Conservation (phyloP, 1,284 basidiomycete genomes). For the Tilletia indica region DNA sequence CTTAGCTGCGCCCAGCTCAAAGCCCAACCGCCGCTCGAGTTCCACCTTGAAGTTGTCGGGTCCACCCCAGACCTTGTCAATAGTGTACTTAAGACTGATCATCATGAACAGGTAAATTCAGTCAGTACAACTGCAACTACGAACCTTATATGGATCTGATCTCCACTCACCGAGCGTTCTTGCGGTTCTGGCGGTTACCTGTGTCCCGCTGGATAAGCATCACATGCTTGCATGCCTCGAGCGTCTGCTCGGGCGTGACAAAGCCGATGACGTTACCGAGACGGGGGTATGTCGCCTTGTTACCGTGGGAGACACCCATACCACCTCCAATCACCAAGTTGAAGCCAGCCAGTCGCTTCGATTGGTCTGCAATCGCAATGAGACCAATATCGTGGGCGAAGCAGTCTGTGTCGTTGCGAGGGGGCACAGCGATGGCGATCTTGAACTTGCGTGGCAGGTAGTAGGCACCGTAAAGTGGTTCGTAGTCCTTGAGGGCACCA, state of each 20-base stretch:
- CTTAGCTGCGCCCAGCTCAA: conserved; percentile 67
- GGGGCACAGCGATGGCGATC: conserved; percentile 92
- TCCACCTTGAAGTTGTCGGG: conserved; percentile 69
- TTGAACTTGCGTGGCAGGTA: conserved; percentile 98
- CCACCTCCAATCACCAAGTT: conserved; percentile 69
- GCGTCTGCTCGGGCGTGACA: conserved; percentile 82
- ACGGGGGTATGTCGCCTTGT: conserved; percentile 98
- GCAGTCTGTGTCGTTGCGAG: conserved; percentile 92
- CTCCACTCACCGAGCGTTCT: conserved; percentile 40
- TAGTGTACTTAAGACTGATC: conserved; percentile 78
- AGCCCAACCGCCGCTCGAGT: conserved; percentile 86
- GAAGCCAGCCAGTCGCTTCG: conserved; percentile 57
- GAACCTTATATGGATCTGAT: not conserved
- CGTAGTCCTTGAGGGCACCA: conserved; percentile 85
- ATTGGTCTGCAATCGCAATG: conserved; percentile 76
- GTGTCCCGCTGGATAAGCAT: conserved; percentile 94
- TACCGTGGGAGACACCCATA: conserved; percentile 98
- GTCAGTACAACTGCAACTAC: not conserved
- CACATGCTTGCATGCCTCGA: conserved; percentile 82
- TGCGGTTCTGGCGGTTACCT: conserved; percentile 76
- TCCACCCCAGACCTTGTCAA: conserved; percentile 79
- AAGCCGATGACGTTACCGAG: conserved; percentile 86
- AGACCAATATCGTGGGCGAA: conserved; percentile 95
- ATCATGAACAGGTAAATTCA: not conserved
- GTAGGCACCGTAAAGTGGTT: conserved; percentile 94